Evolutionary conservation across 176 grass and related monocot genomes (phyloP), one percentile per base, ranked within the genome.

Genomic region (Elaeis guineensis): DNA sequence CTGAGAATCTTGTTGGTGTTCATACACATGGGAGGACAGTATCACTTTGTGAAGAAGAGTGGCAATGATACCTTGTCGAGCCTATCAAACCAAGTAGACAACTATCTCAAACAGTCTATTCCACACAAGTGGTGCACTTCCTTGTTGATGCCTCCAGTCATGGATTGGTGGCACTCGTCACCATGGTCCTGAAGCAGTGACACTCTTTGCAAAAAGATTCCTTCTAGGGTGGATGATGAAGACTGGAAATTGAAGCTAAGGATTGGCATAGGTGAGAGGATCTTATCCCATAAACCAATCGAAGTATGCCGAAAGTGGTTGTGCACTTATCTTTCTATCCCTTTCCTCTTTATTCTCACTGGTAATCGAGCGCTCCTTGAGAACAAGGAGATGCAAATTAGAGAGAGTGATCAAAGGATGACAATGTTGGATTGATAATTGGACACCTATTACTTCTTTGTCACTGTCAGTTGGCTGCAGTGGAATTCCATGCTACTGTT

Each of bases 261-360:
- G 76, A 48, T 67, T 63, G 30, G 67, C 63, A 61, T 70, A 58
- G 59, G 66, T 25, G 59, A 75, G 78, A 77, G 85, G 82, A 95
- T 89, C 76, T 95, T 95, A 95, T 95, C 90, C 78, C 2, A 25
- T 74, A 57, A 83, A 82, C 74, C 62, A 75, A 73, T 86, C 75
- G 80, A 95, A 77, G 75, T 57, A 77, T 70, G 75, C 85, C 82
- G 90, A 95, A 95, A 89, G 90, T 89, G 66, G 55, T 76, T 23
- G 52, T 63, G 25, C n/a, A 21, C 55, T 15, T 72, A 58, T 49
- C 75, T 77, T 86, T 85, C 71, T 74, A 66, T 89, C 77, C 60
- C 79, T 89, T 89, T 95, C 87, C 69, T 89, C 79, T 82, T 89
- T 86, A 82, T 85, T 69, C 62, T 62, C 54, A 35, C 53, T 29